phyloP scores from a whole-genome alignment of 495 filamentous ascomycete species.

The Neurospora sp. region DNA sequence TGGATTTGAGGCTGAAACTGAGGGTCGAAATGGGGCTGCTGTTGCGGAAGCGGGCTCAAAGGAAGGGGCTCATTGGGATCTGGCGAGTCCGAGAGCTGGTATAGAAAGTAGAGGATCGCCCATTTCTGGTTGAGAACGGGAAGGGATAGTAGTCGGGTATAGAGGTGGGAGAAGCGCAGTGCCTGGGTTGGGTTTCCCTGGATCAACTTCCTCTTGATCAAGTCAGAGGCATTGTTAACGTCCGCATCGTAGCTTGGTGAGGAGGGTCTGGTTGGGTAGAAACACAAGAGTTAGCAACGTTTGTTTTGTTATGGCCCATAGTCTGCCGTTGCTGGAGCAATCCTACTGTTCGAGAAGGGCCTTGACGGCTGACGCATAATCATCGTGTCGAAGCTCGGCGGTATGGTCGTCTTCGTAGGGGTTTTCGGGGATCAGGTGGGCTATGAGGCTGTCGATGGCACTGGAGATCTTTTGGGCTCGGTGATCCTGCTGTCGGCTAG shows the following conservation, averaged over 20 bases:
- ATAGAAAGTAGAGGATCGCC: constrained; percentile 86
- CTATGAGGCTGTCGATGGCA: constrained; percentile 49
- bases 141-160: constrained; percentile 74
- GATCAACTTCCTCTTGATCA: constrained; percentile 81
- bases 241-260: constrained; percentile 29
- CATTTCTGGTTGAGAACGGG: constrained; percentile 93
- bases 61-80: constrained; percentile 33
- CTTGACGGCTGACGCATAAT: constrained; percentile 40
- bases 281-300: background rate
- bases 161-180: constrained; percentile 79
- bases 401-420: constrained; percentile 39
- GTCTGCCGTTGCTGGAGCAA: background rate
- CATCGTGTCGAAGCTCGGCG: constrained; percentile 40
- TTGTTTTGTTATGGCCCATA: background rate
- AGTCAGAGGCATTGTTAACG: constrained; percentile 81
- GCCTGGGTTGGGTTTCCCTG: constrained; percentile 74
- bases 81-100: constrained; percentile 62
- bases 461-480: constrained; percentile 36
- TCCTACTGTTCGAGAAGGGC: constrained; percentile 40
- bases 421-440: constrained; percentile 40
- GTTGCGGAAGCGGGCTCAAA: constrained; percentile 17
- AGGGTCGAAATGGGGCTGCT: constrained; percentile 5
- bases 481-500: constrained; percentile 16
- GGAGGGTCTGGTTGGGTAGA: background rate
- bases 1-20: background rate